These are phyloP conservation scores for Phanerochaete carnosa DNA, from an alignment of 768 basidiomycete genomes.

Conservation along the genomic window DNA sequence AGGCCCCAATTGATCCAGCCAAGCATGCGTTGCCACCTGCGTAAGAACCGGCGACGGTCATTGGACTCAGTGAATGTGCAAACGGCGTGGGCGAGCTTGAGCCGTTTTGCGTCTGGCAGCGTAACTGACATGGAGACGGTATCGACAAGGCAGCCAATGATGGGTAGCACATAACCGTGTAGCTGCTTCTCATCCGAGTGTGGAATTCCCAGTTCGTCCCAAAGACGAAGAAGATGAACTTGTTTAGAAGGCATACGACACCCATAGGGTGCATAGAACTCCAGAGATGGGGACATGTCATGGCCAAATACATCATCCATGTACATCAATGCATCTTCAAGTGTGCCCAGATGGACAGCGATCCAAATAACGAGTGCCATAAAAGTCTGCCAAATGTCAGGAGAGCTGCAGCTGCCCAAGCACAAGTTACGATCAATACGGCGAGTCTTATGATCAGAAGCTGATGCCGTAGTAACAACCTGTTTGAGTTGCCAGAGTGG, in stretches of 20 bases:
- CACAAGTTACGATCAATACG: slow-evolving; percentile 30
- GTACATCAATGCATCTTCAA: slow-evolving; percentile 28
- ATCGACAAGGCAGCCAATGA: slow-evolving; percentile 40
- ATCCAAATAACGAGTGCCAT: slow-evolving; percentile 35
- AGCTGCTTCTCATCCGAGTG: slow-evolving; percentile 39
- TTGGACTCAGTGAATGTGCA: background rate
- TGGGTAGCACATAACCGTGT: slow-evolving; percentile 25
- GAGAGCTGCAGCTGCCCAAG: slow-evolving; percentile 30
- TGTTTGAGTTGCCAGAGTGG: slow-evolving; percentile 32
- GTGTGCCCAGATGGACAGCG: slow-evolving; percentile 15
- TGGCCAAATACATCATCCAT: slow-evolving; percentile 31
- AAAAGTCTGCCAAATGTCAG: slow-evolving; percentile 25
- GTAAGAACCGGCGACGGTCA: background rate
- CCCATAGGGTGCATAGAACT: slow-evolving; percentile 30
- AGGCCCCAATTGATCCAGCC: slow-evolving; percentile 40
- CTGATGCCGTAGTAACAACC: slow-evolving; percentile 20
- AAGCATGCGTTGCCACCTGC: slow-evolving; percentile 16
- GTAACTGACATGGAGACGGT: slow-evolving; percentile 29
- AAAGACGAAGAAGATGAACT: slow-evolving; percentile 32
- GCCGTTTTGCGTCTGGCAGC: slow-evolving; percentile 1
- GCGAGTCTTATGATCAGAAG: slow-evolving; percentile 16
- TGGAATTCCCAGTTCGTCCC: slow-evolving; percentile 37
- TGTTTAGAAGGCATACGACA: slow-evolving; percentile 29
- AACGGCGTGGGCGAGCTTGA: slow-evolving; percentile 5
- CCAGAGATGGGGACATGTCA: slow-evolving; percentile 17